Evolutionary conservation across 257 asterid species (phyloP).

Genomic region (Lithospermum erythrorhizon): DNA sequence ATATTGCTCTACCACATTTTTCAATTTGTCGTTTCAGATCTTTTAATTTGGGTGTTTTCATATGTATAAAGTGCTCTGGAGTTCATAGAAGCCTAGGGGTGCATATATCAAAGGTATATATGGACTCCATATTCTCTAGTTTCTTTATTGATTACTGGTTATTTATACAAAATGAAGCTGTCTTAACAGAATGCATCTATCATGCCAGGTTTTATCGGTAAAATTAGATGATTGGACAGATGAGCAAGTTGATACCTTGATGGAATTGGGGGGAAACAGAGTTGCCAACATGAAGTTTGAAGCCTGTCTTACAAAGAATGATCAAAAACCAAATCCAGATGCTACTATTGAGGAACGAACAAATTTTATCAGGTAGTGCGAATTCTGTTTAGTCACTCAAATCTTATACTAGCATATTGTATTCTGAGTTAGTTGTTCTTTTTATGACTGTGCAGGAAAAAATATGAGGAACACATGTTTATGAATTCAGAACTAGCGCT

Average conservation of each 20-base stretch:
- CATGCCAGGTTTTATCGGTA: constrained; percentile 55
- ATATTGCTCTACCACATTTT: not conserved
- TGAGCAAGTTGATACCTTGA: constrained; percentile 69
- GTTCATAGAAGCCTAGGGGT: constrained; percentile 92
- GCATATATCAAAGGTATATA: constrained; percentile 69
- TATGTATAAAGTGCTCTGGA: constrained; percentile 91
- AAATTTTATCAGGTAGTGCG: constrained; percentile 60
- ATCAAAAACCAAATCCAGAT: constrained; percentile 49
- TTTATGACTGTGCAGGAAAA: constrained; percentile 32
- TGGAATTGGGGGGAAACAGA: constrained; percentile 64
- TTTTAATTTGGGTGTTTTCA: constrained; percentile 55
- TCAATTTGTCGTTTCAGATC: constrained; percentile 44
- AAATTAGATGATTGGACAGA: constrained; percentile 90
- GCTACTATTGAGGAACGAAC: constrained; percentile 60
- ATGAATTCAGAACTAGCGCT: constrained; percentile 13
- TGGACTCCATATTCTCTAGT: too few species aligned
- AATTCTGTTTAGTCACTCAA: not conserved
- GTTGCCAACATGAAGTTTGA: constrained; percentile 62
- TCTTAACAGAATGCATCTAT: not conserved
- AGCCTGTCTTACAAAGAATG: constrained; percentile 50
- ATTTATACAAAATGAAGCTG: not conserved
- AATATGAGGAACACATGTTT: constrained; percentile 4
- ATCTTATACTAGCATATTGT: constrained; percentile 9
- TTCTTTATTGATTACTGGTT: not conserved
- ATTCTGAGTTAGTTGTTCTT: not conserved